Evolutionary conservation across 140 eudicot genomes (phyloP).

Genomic region (Bidens hawaiensis): DNA sequence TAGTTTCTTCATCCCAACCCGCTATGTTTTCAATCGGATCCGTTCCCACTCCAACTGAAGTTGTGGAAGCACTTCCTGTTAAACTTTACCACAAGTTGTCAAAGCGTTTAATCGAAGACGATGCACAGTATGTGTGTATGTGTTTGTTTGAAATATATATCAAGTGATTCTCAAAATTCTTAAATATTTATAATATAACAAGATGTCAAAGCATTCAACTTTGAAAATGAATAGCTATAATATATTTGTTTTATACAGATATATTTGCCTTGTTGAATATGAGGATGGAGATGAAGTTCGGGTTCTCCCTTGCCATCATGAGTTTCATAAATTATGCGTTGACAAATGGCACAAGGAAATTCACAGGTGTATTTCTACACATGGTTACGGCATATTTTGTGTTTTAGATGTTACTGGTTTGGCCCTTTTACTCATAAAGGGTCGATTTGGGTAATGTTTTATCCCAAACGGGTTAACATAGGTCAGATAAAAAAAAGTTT

Average conservation of each 20-base stretch:
- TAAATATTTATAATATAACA: too few species aligned
- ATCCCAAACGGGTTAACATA: neutral
- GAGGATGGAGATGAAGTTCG: conserved; percentile 79
- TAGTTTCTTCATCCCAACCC: conserved; percentile 62
- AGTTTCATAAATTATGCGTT: conserved; percentile 65
- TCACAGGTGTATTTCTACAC: conserved; percentile 51
- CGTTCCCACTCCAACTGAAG: conserved; percentile 81
- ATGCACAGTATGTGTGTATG: conserved; percentile 66
- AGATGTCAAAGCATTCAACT: neutral
- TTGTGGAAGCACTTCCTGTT: conserved; percentile 74
- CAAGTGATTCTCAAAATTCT: too few species aligned
- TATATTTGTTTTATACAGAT: conserved; percentile 39
- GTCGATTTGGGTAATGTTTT: neutral
- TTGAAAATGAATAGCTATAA: too few species aligned
- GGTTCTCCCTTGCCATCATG: conserved; percentile 76
- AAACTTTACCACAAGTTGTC: conserved; percentile 39
- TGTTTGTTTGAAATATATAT: neutral
- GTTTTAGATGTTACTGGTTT: neutral
- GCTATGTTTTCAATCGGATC: conserved; percentile 72
- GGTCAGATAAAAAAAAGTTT: neutral
- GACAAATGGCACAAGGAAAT: conserved; percentile 97
- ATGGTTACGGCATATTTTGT: neutral
- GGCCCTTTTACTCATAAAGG: neutral
- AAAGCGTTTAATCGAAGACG: conserved; percentile 50
- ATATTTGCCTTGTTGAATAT: conserved; percentile 86